Evolutionary conservation across 2,329 filamentous ascomycete species (phyloP), one percentile per base, ranked within the genome.

Genomic region (Hymenoscyphus fraxineus): DNA sequence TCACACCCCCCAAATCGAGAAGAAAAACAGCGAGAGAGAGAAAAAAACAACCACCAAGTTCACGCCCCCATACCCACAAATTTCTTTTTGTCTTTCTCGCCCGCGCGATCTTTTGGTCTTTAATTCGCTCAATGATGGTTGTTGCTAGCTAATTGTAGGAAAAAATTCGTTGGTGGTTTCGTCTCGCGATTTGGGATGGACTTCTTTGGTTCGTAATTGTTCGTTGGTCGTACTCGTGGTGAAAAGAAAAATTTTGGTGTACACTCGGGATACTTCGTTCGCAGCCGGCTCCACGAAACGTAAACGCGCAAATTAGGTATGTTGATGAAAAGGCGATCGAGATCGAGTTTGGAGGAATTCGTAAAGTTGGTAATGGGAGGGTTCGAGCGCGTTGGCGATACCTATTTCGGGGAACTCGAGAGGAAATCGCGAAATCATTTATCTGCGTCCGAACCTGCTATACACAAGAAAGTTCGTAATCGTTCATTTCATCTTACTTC

Each of bases 361-460:
- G 67, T 65, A 67, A 64, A 51, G 59, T 67, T 67, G 64, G 66
- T 60, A 67, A 35, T 62, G 32, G 56, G 54, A 66, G 56, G 67
- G 58, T 60, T 68, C 64, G 68, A 68, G 65, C 66, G 69, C 67
- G 64, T 69, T 64, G 68, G 65, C 69, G 67, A 72, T 68, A 66
- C 60, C 47, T 54, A 65, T 67, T 70, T 71, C 68, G 67, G 67
- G 47, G 59, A 61, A 70, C 64, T 71, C 69, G 68, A 69, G 66
- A 63, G 70, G 65, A 66, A 68, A 67, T 70, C 68, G 71, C 64
- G 63, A 69, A 68, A 63, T 55, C 65, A 64, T 71, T 88, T 93
- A 96, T 90, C 92, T 92, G 82, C 93, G 91, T 83, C 92, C 92
- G 89, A 96, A 96, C 89, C 92, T 96, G 91, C 83, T 90, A 86